A percentile compares a stretch with the other conserved stretches of the same genome.
Evolutionary conservation across 805 yeast species (phyloP).

Genomic region (Starmerella tilneyi): DNA sequence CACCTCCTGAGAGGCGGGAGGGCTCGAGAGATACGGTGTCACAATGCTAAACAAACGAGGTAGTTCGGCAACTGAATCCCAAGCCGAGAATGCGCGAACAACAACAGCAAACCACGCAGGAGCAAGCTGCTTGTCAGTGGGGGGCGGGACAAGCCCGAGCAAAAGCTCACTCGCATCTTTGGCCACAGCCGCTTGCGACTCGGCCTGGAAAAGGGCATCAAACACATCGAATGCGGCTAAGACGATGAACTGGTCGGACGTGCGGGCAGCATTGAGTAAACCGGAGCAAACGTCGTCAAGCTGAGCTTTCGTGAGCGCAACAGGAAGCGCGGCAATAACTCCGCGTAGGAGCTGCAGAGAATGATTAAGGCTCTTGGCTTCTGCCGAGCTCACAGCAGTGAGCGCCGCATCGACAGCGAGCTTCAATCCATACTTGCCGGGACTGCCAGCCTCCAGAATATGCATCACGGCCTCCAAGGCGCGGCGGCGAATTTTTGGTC

Average conservation of each 20-base stretch:
- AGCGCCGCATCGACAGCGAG: slow-evolving; percentile 69
- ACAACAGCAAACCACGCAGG: slow-evolving; percentile 94
- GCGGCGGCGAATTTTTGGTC: slow-evolving; percentile 93
- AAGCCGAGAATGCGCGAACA: slow-evolving; percentile 51
- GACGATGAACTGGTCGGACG: slow-evolving; percentile 77
- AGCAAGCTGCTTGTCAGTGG: slow-evolving; percentile 72
- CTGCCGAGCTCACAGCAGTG: slow-evolving; percentile 52
- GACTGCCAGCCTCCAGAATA: slow-evolving; percentile 54
- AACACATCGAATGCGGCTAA: slow-evolving; percentile 74
- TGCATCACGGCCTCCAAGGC: slow-evolving; percentile 78
- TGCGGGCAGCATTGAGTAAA: slow-evolving; percentile 62
- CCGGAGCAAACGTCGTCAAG: slow-evolving; percentile 66
- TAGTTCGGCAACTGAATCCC: slow-evolving; percentile 28
- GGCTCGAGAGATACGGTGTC: slow-evolving; percentile 43
- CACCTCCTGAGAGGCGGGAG: slow-evolving; percentile 37
- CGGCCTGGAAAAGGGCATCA: slow-evolving; percentile 47
- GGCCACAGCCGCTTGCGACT: slow-evolving; percentile 45
- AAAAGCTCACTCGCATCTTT: slow-evolving; percentile 45
- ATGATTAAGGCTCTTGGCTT: slow-evolving; percentile 46
- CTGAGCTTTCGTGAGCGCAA: slow-evolving; percentile 60
- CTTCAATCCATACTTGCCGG: slow-evolving; percentile 74
- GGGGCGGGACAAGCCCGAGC: slow-evolving; percentile 68
- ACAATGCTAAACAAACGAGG: slow-evolving; percentile 50
- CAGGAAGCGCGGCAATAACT: slow-evolving; percentile 44
- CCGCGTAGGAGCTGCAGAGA: slow-evolving; percentile 63